Conservation (phyloP, 2,329 filamentous ascomycete species). For the Calonectria honghensis region DNA sequence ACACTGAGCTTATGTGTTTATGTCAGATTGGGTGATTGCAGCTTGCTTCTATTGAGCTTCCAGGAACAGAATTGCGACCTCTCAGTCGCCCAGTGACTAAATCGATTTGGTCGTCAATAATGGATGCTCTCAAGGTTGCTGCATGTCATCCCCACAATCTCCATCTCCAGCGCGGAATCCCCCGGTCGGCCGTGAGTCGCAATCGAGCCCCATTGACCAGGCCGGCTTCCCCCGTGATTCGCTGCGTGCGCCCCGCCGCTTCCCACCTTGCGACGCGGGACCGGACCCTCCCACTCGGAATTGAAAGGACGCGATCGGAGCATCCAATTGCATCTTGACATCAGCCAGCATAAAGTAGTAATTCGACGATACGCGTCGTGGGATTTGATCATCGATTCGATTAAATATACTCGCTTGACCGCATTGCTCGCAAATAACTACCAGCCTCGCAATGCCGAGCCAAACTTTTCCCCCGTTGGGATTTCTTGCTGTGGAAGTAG, state of each 20-base stretch:
- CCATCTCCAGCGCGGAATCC: constrained; percentile 14
- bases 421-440: neutral
- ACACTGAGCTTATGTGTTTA: constrained; percentile 10
- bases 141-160: constrained; percentile 7
- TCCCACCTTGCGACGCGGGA: neutral
- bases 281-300: neutral
- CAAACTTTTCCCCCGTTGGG: constrained; percentile 52
- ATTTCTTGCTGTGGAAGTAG: constrained; percentile 60
- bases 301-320: neutral
- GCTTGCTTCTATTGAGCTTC: constrained; percentile 4
- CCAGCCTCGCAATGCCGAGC: constrained; percentile 24
- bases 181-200: neutral
- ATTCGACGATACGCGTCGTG: neutral
- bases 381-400: neutral
- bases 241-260: constrained; percentile 15
- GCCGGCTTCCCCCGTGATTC: constrained; percentile 45
- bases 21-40: neutral
- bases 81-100: neutral
- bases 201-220: neutral
- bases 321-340: neutral
- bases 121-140: constrained; percentile 1
- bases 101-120: neutral
- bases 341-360: neutral
- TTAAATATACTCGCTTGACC: neutral
- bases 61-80: neutral